Base-by-base conservation (phyloP, 2,329 filamentous ascomycete genomes). In the Colletotrichum melonis region DNA sequence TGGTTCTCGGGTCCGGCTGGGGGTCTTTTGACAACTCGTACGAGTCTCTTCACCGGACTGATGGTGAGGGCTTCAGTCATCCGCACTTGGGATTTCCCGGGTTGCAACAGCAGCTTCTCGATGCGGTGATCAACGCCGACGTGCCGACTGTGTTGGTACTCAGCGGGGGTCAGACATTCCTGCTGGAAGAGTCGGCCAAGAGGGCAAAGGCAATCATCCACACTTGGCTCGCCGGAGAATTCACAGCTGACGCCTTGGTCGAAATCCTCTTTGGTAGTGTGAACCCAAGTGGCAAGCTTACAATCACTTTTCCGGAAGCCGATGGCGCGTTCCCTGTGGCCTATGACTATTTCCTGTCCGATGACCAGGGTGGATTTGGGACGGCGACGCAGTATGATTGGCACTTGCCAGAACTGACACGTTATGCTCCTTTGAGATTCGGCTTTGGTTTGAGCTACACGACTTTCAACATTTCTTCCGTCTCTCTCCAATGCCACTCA, bases 361-460 rank as follows among this genome's bases (percentile, higher is more conserved):
- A 90, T 76, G 91, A 93, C 81, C 88, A 87, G 67, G 80, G 90
- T 42, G 85, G 88, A 72, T 89, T 93, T 74, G 84, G 84, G 0
- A 89, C 90, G 0, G 88, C 89, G 73, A 87, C 86, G 11, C 83
- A 90, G 46, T 89, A 86, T 76, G 84, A 90, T 3, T 91, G 90
- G 75, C 77, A 79, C 30, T 79, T 75, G 69, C 79, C 80, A 8
- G 73, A 78, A 12, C 46, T 80, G 30, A 76, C 77, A 78, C 82
- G 88, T 38, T 86, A 85, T 78, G 77, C 84, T 0, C 81, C 86
- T 9, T 87, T 89, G n/a, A 79, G 80, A 58, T 93, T 93, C 77
- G 92, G 91, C 2, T 92, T 87, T 75, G 92, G 92, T 1, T 85
- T 94, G 32, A 91, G 89, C 56, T 94, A 93, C 81, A 92, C 92